phyloP scores from a whole-genome alignment of 2,329 filamentous ascomycete species.

The Trichoderma atrobrunneum region DNA sequence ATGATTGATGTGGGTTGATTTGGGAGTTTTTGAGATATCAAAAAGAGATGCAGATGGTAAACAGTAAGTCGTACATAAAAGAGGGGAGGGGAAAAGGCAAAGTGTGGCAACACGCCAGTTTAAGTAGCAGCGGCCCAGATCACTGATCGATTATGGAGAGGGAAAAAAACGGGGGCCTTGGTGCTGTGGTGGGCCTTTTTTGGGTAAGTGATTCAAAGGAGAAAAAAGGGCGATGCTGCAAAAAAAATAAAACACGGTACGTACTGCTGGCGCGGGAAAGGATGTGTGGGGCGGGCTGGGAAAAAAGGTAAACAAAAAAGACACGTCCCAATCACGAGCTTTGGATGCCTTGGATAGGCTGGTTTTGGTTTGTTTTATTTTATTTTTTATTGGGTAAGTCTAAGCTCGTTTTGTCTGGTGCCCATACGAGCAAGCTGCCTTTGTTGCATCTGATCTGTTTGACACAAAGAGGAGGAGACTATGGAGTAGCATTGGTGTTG shows the following conservation, averaged over 20 bases:
- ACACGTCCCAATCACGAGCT: background rate
- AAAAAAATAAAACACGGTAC: background rate
- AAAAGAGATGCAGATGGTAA: background rate
- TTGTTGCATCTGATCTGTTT: background rate
- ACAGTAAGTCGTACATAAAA: slow-evolving; percentile 18
- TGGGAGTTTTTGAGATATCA: background rate
- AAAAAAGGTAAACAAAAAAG: slow-evolving; percentile 1
- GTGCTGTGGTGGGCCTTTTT: background rate
- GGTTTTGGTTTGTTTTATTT: background rate
- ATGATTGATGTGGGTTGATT: slow-evolving; percentile 23
- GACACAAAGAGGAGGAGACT: background rate
- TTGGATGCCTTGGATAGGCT: background rate
- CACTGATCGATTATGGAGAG: slow-evolving; percentile 31
- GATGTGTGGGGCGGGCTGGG: background rate
- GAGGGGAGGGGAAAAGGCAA: slow-evolving; percentile 18
- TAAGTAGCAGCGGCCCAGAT: slow-evolving; percentile 41
- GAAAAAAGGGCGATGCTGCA: background rate
- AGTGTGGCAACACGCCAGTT: slow-evolving; percentile 32
- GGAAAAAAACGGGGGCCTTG: background rate
- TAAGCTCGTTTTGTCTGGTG: background rate
- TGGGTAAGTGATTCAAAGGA: slow-evolving; percentile 2
- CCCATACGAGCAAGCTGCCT: background rate
- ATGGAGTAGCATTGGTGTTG: background rate
- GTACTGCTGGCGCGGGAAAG: background rate
- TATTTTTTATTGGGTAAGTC: background rate